Conservation (phyloP, 441 rosid genomes). For the Arabidopsis hybrid region DNA sequence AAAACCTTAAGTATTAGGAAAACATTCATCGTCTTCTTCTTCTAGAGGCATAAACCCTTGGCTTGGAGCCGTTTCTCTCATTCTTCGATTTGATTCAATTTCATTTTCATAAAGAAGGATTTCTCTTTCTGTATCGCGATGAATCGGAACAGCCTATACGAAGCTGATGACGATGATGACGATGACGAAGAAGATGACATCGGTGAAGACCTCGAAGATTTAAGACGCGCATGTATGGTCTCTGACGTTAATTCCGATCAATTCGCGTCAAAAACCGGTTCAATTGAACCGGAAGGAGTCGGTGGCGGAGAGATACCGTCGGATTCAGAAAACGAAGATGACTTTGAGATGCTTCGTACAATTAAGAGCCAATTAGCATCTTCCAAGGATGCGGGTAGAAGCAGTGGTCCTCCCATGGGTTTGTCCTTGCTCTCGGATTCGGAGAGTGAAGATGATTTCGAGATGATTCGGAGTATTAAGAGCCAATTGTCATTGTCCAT, state of each 20-base stretch:
- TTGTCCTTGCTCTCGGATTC: conserved; percentile 46
- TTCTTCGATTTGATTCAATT: background rate
- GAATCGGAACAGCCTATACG: conserved; percentile 34
- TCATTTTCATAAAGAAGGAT: background rate
- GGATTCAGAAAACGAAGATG: conserved; percentile 69
- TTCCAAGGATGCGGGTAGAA: conserved; percentile 43
- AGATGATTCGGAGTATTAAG: conserved; percentile 60
- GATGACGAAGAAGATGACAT: conserved; percentile 56
- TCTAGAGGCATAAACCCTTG: conserved; percentile 22
- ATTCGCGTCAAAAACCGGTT: background rate
- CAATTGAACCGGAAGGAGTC: conserved; percentile 21
- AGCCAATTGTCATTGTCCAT: conserved; percentile 50
- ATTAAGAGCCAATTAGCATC: conserved; percentile 56
- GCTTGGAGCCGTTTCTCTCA: conserved; percentile 22
- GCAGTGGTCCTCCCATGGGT: conserved; percentile 19
- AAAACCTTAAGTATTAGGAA: background rate
- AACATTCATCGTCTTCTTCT: conserved; percentile 9
- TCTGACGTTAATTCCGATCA: conserved; percentile 53
- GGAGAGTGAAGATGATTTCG: conserved; percentile 68
- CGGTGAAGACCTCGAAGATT: conserved; percentile 74
- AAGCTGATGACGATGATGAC: conserved; percentile 39
- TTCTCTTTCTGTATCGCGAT: conserved; percentile 3
- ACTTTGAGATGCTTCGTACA: conserved; percentile 60
- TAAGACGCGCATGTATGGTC: conserved; percentile 68
- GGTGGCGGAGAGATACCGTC: conserved; percentile 26